Conservation (phyloP, 192 early-diverging fungal species). For the Kickxella alabastrina region DNA sequence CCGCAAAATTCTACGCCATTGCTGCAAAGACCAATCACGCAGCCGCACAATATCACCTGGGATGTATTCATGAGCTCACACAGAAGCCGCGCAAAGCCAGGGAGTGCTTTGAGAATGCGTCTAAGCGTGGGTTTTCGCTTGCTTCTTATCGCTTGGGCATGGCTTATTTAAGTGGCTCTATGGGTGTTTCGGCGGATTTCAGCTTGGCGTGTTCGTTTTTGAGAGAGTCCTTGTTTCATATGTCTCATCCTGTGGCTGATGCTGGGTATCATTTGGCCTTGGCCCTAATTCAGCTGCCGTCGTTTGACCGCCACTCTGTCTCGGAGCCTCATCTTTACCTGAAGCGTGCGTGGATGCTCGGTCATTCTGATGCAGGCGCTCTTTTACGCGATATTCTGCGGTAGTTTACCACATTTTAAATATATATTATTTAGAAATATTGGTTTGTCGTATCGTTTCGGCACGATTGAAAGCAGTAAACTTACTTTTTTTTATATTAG, state of each 20-base stretch:
- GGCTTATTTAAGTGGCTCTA: slow-evolving; percentile 43
- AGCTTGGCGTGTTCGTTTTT: slow-evolving; percentile 49
- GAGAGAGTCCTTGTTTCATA: slow-evolving; percentile 44
- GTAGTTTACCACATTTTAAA: slow-evolving; percentile 6
- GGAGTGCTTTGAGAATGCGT: slow-evolving; percentile 42
- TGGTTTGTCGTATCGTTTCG: neutral
- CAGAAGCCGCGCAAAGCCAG: slow-evolving; percentile 32
- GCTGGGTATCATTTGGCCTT: slow-evolving; percentile 44
- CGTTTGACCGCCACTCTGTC: slow-evolving; percentile 30
- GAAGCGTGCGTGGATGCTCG: slow-evolving; percentile 47
- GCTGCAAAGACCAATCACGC: slow-evolving; percentile 33
- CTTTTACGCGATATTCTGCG: slow-evolving; percentile 40
- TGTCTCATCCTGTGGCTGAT: slow-evolving; percentile 48
- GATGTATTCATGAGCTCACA: slow-evolving; percentile 24
- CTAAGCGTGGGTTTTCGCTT: slow-evolving; percentile 34
- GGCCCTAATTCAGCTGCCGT: slow-evolving; percentile 48
- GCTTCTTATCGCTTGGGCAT: slow-evolving; percentile 44
- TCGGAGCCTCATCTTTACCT: slow-evolving; percentile 47
- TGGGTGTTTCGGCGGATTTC: slow-evolving; percentile 45
- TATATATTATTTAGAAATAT: neutral
- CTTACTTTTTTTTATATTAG: neutral
- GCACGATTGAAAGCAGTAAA: neutral
- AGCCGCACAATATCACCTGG: slow-evolving; percentile 38
- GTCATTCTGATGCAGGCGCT: slow-evolving; percentile 39
- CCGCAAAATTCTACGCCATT: slow-evolving; percentile 27